Evolutionary conservation across 2,329 filamentous ascomycete genomes (phyloP), one percentile per base, ranked within the genome.

Genomic region (Fonsecaea nubica): DNA sequence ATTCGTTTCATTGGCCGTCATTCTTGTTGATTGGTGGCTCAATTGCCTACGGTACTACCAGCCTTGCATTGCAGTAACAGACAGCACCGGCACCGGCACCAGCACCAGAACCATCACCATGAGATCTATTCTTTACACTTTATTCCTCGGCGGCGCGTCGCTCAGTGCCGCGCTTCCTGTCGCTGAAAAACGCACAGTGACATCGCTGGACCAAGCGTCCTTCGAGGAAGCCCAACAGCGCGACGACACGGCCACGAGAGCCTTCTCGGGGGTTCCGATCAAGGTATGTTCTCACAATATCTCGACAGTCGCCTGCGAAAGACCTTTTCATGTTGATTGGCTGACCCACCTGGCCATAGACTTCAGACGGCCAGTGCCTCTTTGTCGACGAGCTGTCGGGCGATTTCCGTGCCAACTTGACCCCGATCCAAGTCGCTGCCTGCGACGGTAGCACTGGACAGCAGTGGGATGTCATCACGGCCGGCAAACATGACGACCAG

Each of bases 321-420:
- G 54, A 3, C 25, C 25, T 25, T 25, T 25, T 25, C 7, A 8
- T 18, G 40, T 30, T 59, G 33, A 53, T 42, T 7, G 3, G 36
- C 50, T 21, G 7, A 30, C 4, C 13, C 7, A 30, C 2, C 25
- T 25, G 25, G 25, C 25, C 25, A 25, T 25, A 80, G 78, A 80
- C 83, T 0, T 75, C 82, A 10, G 80, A 83, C 66, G 83, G 83
- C 32, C 78, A 82, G 59, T 86, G 84, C 65, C 77, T 86, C n/a
- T 84, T 80, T 38, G 74, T 85, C 53, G 81, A 86, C 70, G 81
- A 82, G 0, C 82, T 82, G 1, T 83, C 82, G 0, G 84, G 84
- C 40, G 84, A 86, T 69, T 86, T 85, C 74, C 81, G 84, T 5
- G 77, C 83, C 74, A 86, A 86, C 69, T 76, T 86, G 55, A 84